These are phyloP conservation scores for Powellomyces hirtus DNA, from an alignment of 192 early-diverging fungal genomes.

Conservation along the genomic window DNA sequence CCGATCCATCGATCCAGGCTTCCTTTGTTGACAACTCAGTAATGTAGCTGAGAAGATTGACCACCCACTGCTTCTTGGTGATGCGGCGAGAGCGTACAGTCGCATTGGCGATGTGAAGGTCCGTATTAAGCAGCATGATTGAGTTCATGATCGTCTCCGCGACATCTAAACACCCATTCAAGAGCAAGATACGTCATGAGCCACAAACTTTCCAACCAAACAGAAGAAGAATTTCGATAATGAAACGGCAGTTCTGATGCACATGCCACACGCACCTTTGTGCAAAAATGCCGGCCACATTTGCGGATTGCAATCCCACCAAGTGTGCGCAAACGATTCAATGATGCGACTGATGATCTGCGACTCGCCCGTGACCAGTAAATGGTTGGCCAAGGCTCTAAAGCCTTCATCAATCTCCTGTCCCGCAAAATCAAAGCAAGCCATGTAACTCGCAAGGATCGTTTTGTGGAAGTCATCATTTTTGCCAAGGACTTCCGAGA, in stretches of 20 bases:
- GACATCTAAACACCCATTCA: slow-evolving; percentile 61
- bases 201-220: too few relatives aligned
- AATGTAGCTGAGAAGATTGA: background rate
- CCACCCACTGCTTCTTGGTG: slow-evolving; percentile 54
- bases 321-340: slow-evolving; percentile 76
- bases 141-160: slow-evolving; percentile 87
- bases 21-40: background rate
- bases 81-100: slow-evolving; percentile 64
- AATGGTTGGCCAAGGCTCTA: slow-evolving; percentile 68
- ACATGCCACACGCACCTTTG: slow-evolving; percentile 35
- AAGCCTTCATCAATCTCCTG: slow-evolving; percentile 77
- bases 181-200: too few relatives aligned
- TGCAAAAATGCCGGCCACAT: slow-evolving; percentile 21
- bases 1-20: background rate
- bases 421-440: slow-evolving; percentile 71
- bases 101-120: slow-evolving; percentile 78
- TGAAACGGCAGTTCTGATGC: too few relatives aligned
- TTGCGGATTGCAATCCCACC: slow-evolving; percentile 78
- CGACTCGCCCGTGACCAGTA: slow-evolving; percentile 85
- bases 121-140: slow-evolving; percentile 86
- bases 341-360: slow-evolving; percentile 92
- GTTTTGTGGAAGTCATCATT: slow-evolving; percentile 43
- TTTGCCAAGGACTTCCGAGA: slow-evolving; percentile 35
- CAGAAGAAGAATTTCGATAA: too few relatives aligned
- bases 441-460: slow-evolving; percentile 69